phyloP scores from a whole-genome alignment of 2,329 filamentous ascomycete genomes.

The Monilinia fructicola region DNA sequence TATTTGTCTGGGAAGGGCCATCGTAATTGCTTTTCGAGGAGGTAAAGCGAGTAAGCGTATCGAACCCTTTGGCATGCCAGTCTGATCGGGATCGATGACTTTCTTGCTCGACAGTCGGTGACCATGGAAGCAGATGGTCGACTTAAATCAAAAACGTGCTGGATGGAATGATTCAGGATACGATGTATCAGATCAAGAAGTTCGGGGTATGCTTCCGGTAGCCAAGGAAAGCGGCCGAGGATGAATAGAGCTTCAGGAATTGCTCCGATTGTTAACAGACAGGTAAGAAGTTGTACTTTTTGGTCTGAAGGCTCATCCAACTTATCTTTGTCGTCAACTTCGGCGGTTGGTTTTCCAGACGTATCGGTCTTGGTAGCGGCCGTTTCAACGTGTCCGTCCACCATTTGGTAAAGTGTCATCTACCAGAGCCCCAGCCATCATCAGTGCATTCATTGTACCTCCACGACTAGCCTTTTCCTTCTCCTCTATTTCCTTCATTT shows the following conservation, averaged over 20 bases:
- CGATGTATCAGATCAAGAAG: conserved; percentile 80
- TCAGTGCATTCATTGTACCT: conserved; percentile 74
- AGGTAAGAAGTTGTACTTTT: conserved; percentile 80
- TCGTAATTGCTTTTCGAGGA: conserved; percentile 66
- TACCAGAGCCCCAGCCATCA: conserved; percentile 80
- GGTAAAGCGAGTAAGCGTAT: conserved; percentile 60
- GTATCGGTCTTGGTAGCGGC: conserved; percentile 55
- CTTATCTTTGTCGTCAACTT: conserved; percentile 50
- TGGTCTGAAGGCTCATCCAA: conserved; percentile 78
- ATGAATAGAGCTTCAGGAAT: conserved; percentile 92
- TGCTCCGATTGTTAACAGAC: conserved; percentile 85
- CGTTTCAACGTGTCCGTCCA: conserved; percentile 46
- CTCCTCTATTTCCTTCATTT: conserved; percentile 74
- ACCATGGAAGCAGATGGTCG: conserved; percentile 44
- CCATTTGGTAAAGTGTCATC: conserved; percentile 68
- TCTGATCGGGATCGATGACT: conserved; percentile 60
- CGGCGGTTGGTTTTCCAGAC: conserved; percentile 47
- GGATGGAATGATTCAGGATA: conserved; percentile 77
- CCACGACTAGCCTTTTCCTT: conserved; percentile 71
- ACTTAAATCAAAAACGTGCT: conserved; percentile 63
- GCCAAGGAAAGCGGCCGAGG: conserved; percentile 88
- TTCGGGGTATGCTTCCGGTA: conserved; percentile 80
- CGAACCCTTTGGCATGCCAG: conserved; percentile 65
- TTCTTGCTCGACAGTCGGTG: conserved; percentile 48
- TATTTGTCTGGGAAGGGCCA: conserved; percentile 83